Percentiles rank a stretch among this genome's conserved stretches.
These are phyloP conservation scores for Phyllosticta citribraziliensis DNA, from an alignment of 2,329 filamentous ascomycete genomes.

Conservation along the genomic window DNA sequence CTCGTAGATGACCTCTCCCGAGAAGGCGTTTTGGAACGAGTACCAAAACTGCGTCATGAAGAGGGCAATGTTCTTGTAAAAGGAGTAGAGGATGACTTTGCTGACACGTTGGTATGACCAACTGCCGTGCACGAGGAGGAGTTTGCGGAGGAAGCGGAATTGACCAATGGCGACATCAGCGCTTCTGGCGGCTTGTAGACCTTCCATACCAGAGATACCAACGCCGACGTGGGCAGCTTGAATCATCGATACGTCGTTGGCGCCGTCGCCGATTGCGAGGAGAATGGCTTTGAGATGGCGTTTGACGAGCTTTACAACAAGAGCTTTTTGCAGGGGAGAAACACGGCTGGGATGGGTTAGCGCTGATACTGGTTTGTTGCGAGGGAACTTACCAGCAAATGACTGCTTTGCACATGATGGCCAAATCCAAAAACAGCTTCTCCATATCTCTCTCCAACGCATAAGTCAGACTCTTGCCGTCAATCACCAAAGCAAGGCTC, in stretches of 20 bases:
- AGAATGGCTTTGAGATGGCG: constrained; percentile 85
- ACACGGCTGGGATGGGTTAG: constrained; percentile 56
- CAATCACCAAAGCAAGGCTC: constrained; percentile 82
- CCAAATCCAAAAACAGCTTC: constrained; percentile 84
- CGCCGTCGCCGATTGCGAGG: constrained; percentile 91
- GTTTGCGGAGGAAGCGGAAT: constrained; percentile 88
- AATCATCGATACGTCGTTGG: constrained; percentile 99
- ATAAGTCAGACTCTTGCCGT: constrained; percentile 89
- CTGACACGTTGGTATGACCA: constrained; percentile 97
- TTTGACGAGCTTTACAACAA: constrained; percentile 97
- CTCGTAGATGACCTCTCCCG: constrained; percentile 95
- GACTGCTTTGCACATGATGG: constrained; percentile 95
- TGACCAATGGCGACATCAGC: constrained; percentile 94
- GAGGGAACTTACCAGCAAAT: constrained; percentile 60
- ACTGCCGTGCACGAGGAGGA: constrained; percentile 86
- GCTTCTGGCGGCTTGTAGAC: constrained; percentile 88
- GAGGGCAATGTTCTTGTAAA: constrained; percentile 97
- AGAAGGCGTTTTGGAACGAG: constrained; percentile 97
- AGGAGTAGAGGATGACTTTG: constrained; percentile 96
- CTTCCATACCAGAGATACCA: constrained; percentile 93
- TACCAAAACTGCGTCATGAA: constrained; percentile 99
- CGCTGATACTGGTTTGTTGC: background rate
- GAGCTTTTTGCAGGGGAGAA: constrained; percentile 89
- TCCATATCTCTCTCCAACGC: constrained; percentile 91
- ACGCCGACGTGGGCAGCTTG: constrained; percentile 97